Evolutionary conservation across 2,329 filamentous ascomycete genomes (phyloP).

Genomic region (Epichloe festucae): DNA sequence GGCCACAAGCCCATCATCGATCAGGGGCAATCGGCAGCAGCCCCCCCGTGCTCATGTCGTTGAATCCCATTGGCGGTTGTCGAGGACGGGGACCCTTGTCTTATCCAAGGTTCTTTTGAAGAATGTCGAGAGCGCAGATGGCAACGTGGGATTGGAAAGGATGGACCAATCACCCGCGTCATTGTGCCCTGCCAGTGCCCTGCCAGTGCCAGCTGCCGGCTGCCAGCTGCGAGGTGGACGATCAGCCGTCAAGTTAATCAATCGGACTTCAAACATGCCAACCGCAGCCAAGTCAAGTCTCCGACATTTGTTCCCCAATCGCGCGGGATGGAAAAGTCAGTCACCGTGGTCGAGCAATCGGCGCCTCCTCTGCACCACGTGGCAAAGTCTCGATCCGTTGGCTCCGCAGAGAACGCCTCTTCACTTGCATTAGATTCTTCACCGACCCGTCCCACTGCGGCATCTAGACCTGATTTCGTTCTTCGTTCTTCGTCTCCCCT

Average conservation of each 20-base stretch:
- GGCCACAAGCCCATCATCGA: not conserved
- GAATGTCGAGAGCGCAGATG: slow-evolving; percentile 8
- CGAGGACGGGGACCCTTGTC: not conserved
- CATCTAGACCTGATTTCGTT: not conserved
- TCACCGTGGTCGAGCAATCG: not conserved
- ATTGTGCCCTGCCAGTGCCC: too few species aligned
- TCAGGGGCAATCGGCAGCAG: not conserved
- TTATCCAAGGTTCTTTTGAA: slow-evolving; percentile 10
- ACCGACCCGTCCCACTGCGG: not conserved
- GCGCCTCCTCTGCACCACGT: not conserved
- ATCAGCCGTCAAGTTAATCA: not conserved
- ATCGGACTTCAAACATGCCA: not conserved
- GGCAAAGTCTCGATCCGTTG: not conserved
- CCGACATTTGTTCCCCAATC: too few species aligned
- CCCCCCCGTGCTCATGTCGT: slow-evolving; percentile 3
- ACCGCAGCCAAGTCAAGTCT: too few species aligned
- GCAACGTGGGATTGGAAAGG: not conserved
- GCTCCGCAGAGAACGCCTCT: not conserved
- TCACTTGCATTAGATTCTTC: not conserved
- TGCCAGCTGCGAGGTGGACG: not conserved
- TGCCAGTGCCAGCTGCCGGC: not conserved
- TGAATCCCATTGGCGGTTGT: slow-evolving; percentile 2
- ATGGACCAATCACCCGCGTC: too few species aligned
- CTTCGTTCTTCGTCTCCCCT: too few species aligned
- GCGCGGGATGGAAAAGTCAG: too few species aligned